Percentiles rank a stretch among this genome's conserved stretches.
Conservation (phyloP, 2,329 filamentous ascomycete genomes). For the Alternaria burnsii region DNA sequence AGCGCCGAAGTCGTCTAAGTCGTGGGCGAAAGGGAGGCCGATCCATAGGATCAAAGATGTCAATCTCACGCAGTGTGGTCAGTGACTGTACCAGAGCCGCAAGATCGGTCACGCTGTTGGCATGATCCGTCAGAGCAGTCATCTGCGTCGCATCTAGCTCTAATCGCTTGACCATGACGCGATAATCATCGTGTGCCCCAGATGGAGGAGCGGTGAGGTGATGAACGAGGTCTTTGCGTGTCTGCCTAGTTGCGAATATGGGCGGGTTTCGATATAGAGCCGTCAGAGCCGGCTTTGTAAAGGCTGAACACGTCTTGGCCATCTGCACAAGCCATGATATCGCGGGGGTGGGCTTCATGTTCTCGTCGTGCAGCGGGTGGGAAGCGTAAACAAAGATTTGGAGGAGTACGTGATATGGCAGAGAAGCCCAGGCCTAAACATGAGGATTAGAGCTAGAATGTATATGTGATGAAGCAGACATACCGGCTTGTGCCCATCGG, state of each 20-base stretch:
- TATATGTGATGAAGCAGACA: neutral
- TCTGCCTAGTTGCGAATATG: constrained; percentile 63
- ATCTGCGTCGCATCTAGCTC: constrained; percentile 71
- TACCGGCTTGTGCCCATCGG: constrained; percentile 37
- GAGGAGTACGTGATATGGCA: constrained; percentile 74
- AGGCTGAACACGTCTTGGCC: constrained; percentile 67
- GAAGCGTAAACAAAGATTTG: constrained; percentile 76
- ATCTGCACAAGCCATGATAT: constrained; percentile 71
- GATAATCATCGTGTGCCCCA: constrained; percentile 64
- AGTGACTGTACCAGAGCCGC: constrained; percentile 68
- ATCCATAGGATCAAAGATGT: constrained; percentile 76
- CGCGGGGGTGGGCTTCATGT: constrained; percentile 54
- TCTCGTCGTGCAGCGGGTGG: constrained; percentile 62
- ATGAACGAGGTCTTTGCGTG: constrained; percentile 55
- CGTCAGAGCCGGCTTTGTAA: constrained; percentile 76
- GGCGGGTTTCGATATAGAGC: constrained; percentile 76
- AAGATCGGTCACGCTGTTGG: constrained; percentile 65
- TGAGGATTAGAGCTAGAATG: neutral
- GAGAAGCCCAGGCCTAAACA: constrained; percentile 46
- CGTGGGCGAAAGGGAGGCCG: constrained; percentile 70
- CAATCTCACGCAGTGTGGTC: constrained; percentile 72
- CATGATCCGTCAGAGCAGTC: constrained; percentile 63
- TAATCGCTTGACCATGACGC: constrained; percentile 73
- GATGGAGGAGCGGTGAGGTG: constrained; percentile 63
- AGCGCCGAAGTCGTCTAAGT: constrained; percentile 62